Percentiles rank a stretch among this genome's conserved stretches.
phyloP scores from a whole-genome alignment of 495 filamentous ascomycete species.

The Aspergillus olivimuriae region DNA sequence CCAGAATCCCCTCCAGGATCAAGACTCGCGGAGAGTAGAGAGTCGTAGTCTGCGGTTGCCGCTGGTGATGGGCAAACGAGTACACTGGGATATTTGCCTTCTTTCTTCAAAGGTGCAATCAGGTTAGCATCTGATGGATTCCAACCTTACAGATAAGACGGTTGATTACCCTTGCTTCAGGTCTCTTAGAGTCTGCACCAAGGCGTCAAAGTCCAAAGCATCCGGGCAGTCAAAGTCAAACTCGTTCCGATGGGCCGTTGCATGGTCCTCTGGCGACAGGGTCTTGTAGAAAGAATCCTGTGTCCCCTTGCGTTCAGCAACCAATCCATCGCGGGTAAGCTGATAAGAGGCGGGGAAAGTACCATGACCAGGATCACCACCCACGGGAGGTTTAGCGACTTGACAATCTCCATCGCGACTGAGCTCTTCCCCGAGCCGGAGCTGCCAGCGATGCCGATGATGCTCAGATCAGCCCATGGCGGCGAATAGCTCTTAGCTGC shows the following conservation, averaged over 20 bases:
- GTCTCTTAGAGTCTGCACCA: conserved; percentile 74
- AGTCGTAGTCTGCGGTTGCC: conserved; percentile 67
- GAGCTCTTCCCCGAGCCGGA: conserved; percentile 98
- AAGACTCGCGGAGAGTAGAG: conserved; percentile 96
- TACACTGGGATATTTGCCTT: conserved; percentile 91
- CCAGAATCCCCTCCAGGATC: conserved; percentile 93
- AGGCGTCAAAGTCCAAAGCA: conserved; percentile 88
- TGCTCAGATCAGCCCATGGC: conserved; percentile 88
- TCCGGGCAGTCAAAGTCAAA: conserved; percentile 94
- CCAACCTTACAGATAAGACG: not conserved
- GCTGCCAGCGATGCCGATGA: conserved; percentile 93
- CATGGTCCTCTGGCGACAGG: conserved; percentile 65
- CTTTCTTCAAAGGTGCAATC: conserved; percentile 50
- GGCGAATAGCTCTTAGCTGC: conserved; percentile 71
- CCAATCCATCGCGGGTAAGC: not conserved
- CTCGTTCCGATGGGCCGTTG: conserved; percentile 75
- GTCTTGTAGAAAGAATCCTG: conserved; percentile 97
- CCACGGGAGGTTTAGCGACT: conserved; percentile 87
- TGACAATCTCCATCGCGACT: conserved; percentile 84
- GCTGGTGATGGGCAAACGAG: conserved; percentile 88
- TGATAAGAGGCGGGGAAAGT: conserved; percentile 17
- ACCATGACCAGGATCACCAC: conserved; percentile 97
- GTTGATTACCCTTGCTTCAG: conserved; percentile 79
- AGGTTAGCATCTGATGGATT: conserved; percentile 1
- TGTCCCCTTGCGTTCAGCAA: conserved; percentile 17